Evolutionary conservation across 2,329 filamentous ascomycete species (phyloP).

Genomic region (Trichoderma sp.): DNA sequence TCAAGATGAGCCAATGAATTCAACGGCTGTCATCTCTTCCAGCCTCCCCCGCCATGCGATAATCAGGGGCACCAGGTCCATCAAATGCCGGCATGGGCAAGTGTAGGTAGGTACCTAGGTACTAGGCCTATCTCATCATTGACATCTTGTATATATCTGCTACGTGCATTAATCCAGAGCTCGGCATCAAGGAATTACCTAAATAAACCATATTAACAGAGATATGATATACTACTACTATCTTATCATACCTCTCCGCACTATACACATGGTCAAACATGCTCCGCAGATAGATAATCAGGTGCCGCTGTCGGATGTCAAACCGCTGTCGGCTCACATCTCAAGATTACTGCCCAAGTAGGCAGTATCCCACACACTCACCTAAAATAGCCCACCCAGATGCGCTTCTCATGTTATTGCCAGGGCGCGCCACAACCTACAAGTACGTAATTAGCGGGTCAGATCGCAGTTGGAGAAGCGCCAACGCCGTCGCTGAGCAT

Average conservation of each 20-base stretch:
- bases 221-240: not conserved
- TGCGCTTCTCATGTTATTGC: not conserved
- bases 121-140: not conserved
- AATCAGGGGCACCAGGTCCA: not conserved
- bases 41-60: not conserved
- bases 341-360: slow-evolving; percentile 6
- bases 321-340: not conserved
- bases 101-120: not conserved
- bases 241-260: not conserved
- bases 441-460: slow-evolving; percentile 3
- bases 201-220: not conserved
- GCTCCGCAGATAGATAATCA: not conserved
- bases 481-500: not conserved
- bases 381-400: not conserved
- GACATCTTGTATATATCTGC: not conserved
- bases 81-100: not conserved
- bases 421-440: slow-evolving; percentile 7
- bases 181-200: not conserved
- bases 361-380: not conserved
- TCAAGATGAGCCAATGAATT: not conserved
- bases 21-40: not conserved
- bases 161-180: not conserved
- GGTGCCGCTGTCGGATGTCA: slow-evolving; percentile 6
- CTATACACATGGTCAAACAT: not conserved
- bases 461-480: not conserved